phyloP scores from a whole-genome alignment of 306 rosid species.

The Lupinus albus region DNA sequence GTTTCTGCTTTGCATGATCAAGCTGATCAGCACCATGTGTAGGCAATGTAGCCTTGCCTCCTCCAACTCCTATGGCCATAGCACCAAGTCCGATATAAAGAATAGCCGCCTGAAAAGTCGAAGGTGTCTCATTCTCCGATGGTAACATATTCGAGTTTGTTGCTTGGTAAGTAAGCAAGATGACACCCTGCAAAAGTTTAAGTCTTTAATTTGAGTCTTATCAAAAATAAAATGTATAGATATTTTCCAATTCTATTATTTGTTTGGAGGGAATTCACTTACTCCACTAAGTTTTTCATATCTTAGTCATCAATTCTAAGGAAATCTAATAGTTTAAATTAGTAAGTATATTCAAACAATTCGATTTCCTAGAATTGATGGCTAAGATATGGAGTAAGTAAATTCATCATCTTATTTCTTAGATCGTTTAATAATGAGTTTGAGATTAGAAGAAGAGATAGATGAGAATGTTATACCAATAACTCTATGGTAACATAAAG shows the following conservation, averaged over 20 bases:
- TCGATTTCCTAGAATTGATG: too few species aligned
- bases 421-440: too few species aligned
- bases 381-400: too few species aligned
- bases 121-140: slow-evolving; percentile 18
- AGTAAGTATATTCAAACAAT: too few species aligned
- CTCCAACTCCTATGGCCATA: slow-evolving; percentile 44
- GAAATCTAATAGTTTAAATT: too few species aligned
- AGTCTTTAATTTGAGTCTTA: too few species aligned
- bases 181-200: slow-evolving; percentile 37
- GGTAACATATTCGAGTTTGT: slow-evolving; percentile 5
- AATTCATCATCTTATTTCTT: too few species aligned
- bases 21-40: slow-evolving; percentile 59
- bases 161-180: slow-evolving; percentile 47
- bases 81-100: slow-evolving; percentile 43
- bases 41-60: slow-evolving; percentile 46
- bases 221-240: too few species aligned
- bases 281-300: too few species aligned
- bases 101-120: slow-evolving; percentile 25
- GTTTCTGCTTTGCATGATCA: slow-evolving; percentile 38
- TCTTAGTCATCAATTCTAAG: too few species aligned
- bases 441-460: not conserved
- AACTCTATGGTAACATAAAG: slow-evolving; percentile 26
- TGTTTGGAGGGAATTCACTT: too few species aligned
- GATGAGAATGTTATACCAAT: slow-evolving; percentile 12
- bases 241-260: too few species aligned